Conservation (phyloP, 2,329 filamentous ascomycete species). For the Fusarium lateritium region DNA sequence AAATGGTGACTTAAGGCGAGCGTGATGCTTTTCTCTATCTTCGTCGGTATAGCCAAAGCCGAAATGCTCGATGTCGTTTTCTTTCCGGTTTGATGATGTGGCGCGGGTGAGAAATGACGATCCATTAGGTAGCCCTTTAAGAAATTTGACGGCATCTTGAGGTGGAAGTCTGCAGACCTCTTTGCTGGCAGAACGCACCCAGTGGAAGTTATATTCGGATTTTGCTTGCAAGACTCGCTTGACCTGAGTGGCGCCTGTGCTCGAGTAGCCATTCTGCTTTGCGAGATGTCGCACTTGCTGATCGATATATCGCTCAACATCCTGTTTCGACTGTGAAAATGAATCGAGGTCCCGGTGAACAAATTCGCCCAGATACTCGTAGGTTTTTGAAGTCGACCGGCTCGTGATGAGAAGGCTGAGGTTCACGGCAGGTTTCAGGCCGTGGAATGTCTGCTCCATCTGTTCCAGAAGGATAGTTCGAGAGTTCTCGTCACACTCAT, state of each 20-base stretch:
- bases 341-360: conserved; percentile 41
- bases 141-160: conserved; percentile 38
- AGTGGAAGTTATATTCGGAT: conserved; percentile 45
- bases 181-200: conserved; percentile 44
- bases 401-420: conserved; percentile 23
- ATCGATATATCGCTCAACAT: conserved; percentile 41
- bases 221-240: conserved; percentile 38
- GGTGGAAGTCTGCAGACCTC: conserved; percentile 37
- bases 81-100: conserved; percentile 12
- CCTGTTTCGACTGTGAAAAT: conserved; percentile 35
- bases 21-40: conserved; percentile 33
- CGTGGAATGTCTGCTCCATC: conserved; percentile 32
- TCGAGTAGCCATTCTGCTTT: conserved; percentile 35
- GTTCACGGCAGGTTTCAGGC: conserved; percentile 18
- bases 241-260: conserved; percentile 30
- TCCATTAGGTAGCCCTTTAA: conserved; percentile 42
- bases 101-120: conserved; percentile 10
- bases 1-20: conserved; percentile 28
- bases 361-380: conserved; percentile 35
- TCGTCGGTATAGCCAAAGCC: conserved; percentile 31
- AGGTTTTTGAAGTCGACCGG: conserved; percentile 26
- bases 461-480: conserved; percentile 21
- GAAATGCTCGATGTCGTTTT: conserved; percentile 15
- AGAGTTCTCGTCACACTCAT: conserved; percentile 30
- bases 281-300: conserved; percentile 31